Base-by-base conservation (phyloP, 805 yeast genomes). In the Cyberlindnera americana region DNA sequence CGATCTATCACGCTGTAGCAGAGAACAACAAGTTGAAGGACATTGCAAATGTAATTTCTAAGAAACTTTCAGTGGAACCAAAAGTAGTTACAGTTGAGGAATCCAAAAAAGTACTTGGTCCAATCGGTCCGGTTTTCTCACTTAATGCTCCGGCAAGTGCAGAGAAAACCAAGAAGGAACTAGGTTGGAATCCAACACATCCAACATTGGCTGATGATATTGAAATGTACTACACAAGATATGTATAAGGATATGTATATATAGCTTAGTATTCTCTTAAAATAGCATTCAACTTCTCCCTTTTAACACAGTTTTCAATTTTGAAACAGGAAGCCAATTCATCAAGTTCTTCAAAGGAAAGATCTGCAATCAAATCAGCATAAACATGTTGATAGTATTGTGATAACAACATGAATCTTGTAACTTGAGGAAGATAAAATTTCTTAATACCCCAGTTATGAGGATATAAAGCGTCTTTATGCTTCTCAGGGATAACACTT, bases 241-340 rank as follows among this genome's bases (percentile, higher is more conserved):
- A n/a, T n/a, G n/a, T n/a, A n/a, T n/a, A n/a, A n/a, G n/a, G n/a
- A n/a, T n/a, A n/a, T n/a, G n/a, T n/a, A n/a, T n/a, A n/a, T n/a
- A n/a, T n/a, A n/a, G n/a, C n/a, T 37, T 23, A 44, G 32, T 43
- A 47, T 32, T 41, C 42, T 30, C 40, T 43, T 29, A 52, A 40
- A 14, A 52, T 46, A 1, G 29, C 43, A 33, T 71, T 72, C 52
- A 73, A 59, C 44, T 61, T 65, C 23, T 67, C 69, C 44, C 77
- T 61, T 53, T 66, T 60, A 18, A 51, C 46, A 29, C 65, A 56
- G 46, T 72, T 72, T 51, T 72, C 77, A 41, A 73, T 63, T 56
- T 71, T 71, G 62, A 70, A 73, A 37, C 65, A 60, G n/a, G 70
- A 73, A 22, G 77, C 77, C 52, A 73, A 57, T 45, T 69, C 75